Evolutionary conservation across 2,329 filamentous ascomycete genomes (phyloP).

Genomic region (Graphilbum sp.): DNA sequence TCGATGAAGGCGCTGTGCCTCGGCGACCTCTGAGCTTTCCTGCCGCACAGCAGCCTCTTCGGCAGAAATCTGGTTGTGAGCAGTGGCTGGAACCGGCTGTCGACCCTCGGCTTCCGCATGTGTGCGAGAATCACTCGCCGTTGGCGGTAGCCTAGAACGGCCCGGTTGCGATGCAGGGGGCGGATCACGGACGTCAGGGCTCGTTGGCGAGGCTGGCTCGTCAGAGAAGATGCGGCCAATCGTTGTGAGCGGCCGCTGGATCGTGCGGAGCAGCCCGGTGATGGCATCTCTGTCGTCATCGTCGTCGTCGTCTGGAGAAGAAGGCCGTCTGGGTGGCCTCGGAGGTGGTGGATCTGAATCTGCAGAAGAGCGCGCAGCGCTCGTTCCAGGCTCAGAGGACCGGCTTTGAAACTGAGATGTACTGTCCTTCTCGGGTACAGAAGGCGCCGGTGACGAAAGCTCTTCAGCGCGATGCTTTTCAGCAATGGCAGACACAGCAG

Average conservation of each 20-base stretch:
- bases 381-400: constrained; percentile 12
- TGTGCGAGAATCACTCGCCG: no score
- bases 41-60: constrained; percentile 83
- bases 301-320: constrained; percentile 29
- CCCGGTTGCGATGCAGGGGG: no score
- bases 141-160: no score
- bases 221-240: constrained; percentile 92
- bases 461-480: constrained; percentile 54
- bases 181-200: no score
- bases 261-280: constrained; percentile 69
- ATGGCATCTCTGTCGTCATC: constrained; percentile 67
- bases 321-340: constrained; percentile 23
- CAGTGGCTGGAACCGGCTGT: no score
- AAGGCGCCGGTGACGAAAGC: constrained; percentile 24
- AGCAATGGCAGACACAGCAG: constrained; percentile 85
- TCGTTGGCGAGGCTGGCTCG: constrained; percentile 25
- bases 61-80: constrained; percentile 40
- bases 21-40: constrained; percentile 75
- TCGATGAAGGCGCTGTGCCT: constrained; percentile 66
- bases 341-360: constrained; percentile 9
- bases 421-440: constrained; percentile 28
- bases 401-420: no score
- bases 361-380: constrained; percentile 24
- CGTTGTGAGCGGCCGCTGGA: constrained; percentile 77
- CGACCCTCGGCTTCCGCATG: no score